Conservation (phyloP, 73 alveolate species). For the Blepharisma stoltei region DNA sequence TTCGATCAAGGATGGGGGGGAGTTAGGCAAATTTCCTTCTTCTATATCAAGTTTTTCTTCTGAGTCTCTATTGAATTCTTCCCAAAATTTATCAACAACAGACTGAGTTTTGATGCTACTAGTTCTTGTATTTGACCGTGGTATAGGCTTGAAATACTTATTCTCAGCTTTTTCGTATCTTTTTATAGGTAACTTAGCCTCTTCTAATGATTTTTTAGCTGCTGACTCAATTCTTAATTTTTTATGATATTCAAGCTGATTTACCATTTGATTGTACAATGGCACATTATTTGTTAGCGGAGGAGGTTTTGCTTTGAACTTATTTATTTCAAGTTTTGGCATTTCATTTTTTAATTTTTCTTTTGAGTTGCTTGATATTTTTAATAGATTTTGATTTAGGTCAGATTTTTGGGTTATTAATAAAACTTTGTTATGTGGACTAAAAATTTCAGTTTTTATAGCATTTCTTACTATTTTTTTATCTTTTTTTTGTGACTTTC, state of each 20-base stretch:
- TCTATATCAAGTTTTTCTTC: constrained; percentile 52
- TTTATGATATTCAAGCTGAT: constrained; percentile 48
- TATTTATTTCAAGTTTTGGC: constrained; percentile 43
- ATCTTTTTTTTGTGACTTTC: no score
- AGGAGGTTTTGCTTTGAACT: constrained; percentile 25
- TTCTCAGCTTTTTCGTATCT: constrained; percentile 73
- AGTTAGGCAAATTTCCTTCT: constrained; percentile 56
- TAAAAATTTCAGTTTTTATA: constrained; percentile 46
- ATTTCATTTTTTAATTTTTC: constrained; percentile 20
- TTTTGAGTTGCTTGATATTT: constrained; percentile 41
- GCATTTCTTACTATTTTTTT: constrained; percentile 27
- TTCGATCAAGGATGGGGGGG: no score
- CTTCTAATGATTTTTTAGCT: constrained; percentile 69
- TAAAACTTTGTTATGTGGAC: constrained; percentile 45
- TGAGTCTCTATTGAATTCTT: constrained; percentile 63
- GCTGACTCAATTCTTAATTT: constrained; percentile 66
- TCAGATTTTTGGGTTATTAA: constrained; percentile 43
- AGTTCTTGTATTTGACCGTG: constrained; percentile 40
- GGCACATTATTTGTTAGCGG: constrained; percentile 44
- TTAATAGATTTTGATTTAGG: constrained; percentile 30
- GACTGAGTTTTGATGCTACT: constrained; percentile 59
- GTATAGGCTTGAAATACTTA: constrained; percentile 44
- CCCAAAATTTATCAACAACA: constrained; percentile 43
- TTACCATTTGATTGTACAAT: constrained; percentile 56
- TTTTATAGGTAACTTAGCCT: constrained; percentile 87